phyloP scores from a whole-genome alignment of 2,329 filamentous ascomycete species.

The Fusarium verticillioides region DNA sequence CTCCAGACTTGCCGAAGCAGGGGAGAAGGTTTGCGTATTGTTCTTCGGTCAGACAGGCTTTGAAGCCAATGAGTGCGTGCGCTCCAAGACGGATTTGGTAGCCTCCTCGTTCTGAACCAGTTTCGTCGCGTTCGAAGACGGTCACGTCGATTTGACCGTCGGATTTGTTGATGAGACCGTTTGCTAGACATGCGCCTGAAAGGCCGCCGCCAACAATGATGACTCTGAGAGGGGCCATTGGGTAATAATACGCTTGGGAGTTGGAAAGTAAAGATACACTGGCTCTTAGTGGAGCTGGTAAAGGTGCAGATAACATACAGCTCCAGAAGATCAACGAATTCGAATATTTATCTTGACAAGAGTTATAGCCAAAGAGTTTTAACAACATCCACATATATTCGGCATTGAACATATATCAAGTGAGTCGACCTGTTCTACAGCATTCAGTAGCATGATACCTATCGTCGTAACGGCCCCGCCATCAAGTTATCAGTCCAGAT shows the following conservation, averaged over 20 bases:
- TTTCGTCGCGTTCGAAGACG: neutral
- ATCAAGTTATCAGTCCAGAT: neutral
- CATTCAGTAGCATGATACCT: too few species aligned
- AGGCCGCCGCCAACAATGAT: neutral
- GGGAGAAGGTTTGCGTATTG: fast-evolving
- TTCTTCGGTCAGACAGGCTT: neutral
- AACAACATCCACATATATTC: fast-evolving
- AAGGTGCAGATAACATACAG: too few species aligned
- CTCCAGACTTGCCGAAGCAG: neutral
- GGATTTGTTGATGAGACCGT: neutral
- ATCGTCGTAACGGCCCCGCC: too few species aligned
- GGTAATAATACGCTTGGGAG: fast-evolving
- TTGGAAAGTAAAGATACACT: too few species aligned
- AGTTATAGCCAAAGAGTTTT: too few species aligned
- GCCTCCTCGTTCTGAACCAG: neutral
- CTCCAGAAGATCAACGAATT: too few species aligned
- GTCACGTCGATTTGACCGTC: neutral
- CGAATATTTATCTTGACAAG: fast-evolving
- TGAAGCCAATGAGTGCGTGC: fast-evolving
- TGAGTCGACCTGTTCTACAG: fast-evolving
- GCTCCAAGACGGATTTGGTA: neutral
- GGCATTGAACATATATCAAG: too few species aligned
- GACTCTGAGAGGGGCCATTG: neutral
- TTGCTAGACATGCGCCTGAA: neutral
- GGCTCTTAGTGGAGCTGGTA: too few species aligned